A percentile compares a stretch with the other conserved stretches of the same genome.
Conservation (phyloP, 1,284 basidiomycete genomes). For the Boletellus deceptivus region DNA sequence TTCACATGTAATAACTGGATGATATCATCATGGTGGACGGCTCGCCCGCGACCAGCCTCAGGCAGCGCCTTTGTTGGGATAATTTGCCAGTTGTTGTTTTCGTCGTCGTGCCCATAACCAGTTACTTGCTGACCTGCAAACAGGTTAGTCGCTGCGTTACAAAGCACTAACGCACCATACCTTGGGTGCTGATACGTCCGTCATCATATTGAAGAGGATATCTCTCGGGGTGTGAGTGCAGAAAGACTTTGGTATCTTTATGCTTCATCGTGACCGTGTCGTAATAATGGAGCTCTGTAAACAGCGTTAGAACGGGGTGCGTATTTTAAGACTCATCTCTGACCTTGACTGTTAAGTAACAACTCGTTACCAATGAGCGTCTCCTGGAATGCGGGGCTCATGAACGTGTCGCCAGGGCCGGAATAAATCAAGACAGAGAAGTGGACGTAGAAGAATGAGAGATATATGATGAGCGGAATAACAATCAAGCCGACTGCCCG, state of each 20-base stretch:
- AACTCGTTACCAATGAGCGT: conserved; percentile 92
- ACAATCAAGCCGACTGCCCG: conserved; percentile 86
- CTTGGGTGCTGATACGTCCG: conserved; percentile 93
- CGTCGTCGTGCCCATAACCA: conserved; percentile 91
- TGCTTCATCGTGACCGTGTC: conserved; percentile 89
- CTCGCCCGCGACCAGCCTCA: conserved; percentile 83
- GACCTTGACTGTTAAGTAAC: conserved; percentile 86
- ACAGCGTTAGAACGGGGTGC: conserved; percentile 6
- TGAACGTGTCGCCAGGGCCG: conserved; percentile 94
- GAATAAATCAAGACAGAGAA: conserved; percentile 89
- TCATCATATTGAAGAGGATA: conserved; percentile 97
- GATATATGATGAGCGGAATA: conserved; percentile 86
- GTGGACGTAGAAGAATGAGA: conserved; percentile 96
- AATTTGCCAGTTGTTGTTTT: conserved; percentile 96
- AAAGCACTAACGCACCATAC: conserved; percentile 34
- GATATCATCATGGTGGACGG: conserved; percentile 86
- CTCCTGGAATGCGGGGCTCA: conserved; percentile 98
- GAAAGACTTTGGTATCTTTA: conserved; percentile 88
- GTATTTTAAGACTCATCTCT: conserved; percentile 14
- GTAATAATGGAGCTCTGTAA: conserved; percentile 86
- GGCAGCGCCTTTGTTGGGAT: conserved; percentile 91
- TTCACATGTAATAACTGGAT: conserved; percentile 88
- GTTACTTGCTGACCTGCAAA: conserved; percentile 91
- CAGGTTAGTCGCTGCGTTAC: conserved; percentile 1
- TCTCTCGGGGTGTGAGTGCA: conserved; percentile 89